phyloP scores from a whole-genome alignment of 495 filamentous ascomycete genomes.

The Eremomyces bilateralis region DNA sequence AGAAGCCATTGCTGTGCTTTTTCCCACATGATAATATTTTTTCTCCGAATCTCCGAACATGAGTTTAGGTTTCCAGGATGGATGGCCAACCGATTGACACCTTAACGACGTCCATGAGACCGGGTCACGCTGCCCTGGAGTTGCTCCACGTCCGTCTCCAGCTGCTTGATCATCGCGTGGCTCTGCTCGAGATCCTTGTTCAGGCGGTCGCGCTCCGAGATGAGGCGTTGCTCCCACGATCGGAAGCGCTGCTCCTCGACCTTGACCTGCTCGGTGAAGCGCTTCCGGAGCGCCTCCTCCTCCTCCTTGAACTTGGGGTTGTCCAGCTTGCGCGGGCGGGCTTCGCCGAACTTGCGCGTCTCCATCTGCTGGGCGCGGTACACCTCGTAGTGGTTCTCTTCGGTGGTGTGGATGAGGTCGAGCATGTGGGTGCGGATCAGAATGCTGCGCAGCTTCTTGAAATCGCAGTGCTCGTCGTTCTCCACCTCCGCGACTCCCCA shows the following conservation, averaged over 20 bases:
- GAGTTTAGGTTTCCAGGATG: too few relatives aligned
- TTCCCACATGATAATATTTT: too few relatives aligned
- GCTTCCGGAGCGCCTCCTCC: conserved; percentile 90
- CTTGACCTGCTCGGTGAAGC: conserved; percentile 99
- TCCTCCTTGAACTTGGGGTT: conserved; percentile 99
- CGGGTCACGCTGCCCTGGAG: conserved; percentile 83
- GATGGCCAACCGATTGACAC: too few relatives aligned
- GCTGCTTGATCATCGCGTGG: conserved; percentile 85
- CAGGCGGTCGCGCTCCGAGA: conserved; percentile 86
- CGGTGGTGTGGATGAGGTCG: conserved; percentile 96
- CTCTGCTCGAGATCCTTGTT: conserved; percentile 98
- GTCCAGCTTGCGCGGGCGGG: conserved; percentile 87
- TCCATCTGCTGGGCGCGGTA: conserved; percentile 99
- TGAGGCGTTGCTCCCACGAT: conserved; percentile 99
- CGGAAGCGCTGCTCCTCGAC: conserved; percentile 97
- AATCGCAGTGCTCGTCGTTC: conserved; percentile 99
- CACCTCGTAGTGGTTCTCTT: conserved; percentile 96
- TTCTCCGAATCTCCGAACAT: too few relatives aligned
- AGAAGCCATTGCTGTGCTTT: too few relatives aligned
- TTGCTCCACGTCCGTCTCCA: conserved; percentile 79
- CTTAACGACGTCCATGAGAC: conserved; percentile 88
- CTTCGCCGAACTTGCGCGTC: conserved; percentile 97
- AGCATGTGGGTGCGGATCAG: conserved; percentile 99
- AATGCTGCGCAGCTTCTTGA: conserved; percentile 98
- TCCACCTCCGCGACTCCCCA: conserved; percentile 99